Evolutionary conservation across 805 yeast genomes (phyloP).

Genomic region (Kazachstania psychrophila): DNA sequence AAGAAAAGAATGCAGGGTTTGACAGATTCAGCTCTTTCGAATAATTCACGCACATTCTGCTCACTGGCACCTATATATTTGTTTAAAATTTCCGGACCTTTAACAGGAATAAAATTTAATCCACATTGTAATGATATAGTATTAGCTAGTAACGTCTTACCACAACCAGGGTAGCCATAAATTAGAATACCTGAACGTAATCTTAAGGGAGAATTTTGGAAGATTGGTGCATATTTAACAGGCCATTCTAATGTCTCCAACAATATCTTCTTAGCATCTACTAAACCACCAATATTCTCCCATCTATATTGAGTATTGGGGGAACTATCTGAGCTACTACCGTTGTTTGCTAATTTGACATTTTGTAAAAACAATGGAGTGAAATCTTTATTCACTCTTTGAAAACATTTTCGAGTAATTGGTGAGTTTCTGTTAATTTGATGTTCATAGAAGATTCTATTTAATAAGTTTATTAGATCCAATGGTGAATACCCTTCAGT

Average conservation of each 20-base stretch:
- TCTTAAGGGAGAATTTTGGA: slow-evolving; percentile 76
- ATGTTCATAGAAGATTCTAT: slow-evolving; percentile 53
- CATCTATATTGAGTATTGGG: slow-evolving; percentile 41
- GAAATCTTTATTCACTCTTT: slow-evolving; percentile 53
- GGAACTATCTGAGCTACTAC: background rate
- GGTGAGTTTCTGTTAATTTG: slow-evolving; percentile 4
- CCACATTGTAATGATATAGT: slow-evolving; percentile 94
- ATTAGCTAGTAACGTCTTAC: slow-evolving; percentile 85
- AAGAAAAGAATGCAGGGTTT: slow-evolving; percentile 88
- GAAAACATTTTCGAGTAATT: slow-evolving; percentile 27
- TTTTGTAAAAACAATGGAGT: slow-evolving; percentile 80
- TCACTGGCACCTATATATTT: slow-evolving; percentile 97
- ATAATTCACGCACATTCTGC: slow-evolving; percentile 85
- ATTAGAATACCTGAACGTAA: slow-evolving; percentile 81
- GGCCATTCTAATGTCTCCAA: slow-evolving; percentile 96
- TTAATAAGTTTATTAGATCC: slow-evolving; percentile 64
- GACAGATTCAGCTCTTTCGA: slow-evolving; percentile 90
- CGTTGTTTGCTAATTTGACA: slow-evolving; percentile 65
- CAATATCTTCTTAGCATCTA: slow-evolving; percentile 62
- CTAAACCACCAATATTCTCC: slow-evolving; percentile 85
- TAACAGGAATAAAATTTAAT: slow-evolving; percentile 80
- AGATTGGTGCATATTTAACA: slow-evolving; percentile 90
- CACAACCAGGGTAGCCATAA: slow-evolving; percentile 97
- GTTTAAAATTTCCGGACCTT: slow-evolving; percentile 92
- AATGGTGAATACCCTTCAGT: slow-evolving; percentile 88